Base-by-base conservation (phyloP, 2,329 filamentous ascomycete species). In the Fusarium sp. region DNA sequence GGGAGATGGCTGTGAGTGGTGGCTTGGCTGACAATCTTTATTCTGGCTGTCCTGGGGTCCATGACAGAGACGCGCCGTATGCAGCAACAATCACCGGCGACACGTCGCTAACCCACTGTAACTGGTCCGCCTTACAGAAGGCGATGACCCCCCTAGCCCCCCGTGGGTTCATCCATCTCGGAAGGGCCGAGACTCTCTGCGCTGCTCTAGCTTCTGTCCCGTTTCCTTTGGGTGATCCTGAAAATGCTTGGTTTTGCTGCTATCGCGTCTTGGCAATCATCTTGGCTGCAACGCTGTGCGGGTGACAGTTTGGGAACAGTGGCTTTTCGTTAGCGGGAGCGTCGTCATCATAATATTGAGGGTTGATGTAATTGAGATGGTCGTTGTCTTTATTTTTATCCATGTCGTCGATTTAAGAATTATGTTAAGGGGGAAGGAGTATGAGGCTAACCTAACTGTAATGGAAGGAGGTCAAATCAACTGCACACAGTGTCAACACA, bases 81-180 rank as follows among this genome's bases (percentile, higher is more conserved):
- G 56, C 67, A 69, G 67, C 69, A 58, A 70, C 32, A 69, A 62
- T 51, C 62, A 40, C 40, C 47, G 30, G 40, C 53, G 55, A 62
- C 62, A 62, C 49, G 47, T 68, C 67, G 53, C 67, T 54, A 67
- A 47, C 45, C 45, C 62, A 56, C 67, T 52, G 41, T 53, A 67
- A 70, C 56, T 69, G 65, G 48, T 66, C 66, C 58, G 66, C 66
- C 66, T 56, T 70, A 69, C 65, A 65, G 52, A 51, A 27, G 22
- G 40, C 20, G 5, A 43, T 48, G 43, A n/a, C 16, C 54, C 34
- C 34, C 34, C 18, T 38, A 38, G 18, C 34, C 34, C 32, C 34
- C 25, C 16, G 46, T 52, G 40, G 58, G 46, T 41, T 64, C 59
- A 53, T 65, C 68, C 68, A 55, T 55, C 34, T 69, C 68, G 68